These are phyloP conservation scores for Mycena rebaudengoi DNA, from an alignment of 768 basidiomycete species.

Conservation along the genomic window DNA sequence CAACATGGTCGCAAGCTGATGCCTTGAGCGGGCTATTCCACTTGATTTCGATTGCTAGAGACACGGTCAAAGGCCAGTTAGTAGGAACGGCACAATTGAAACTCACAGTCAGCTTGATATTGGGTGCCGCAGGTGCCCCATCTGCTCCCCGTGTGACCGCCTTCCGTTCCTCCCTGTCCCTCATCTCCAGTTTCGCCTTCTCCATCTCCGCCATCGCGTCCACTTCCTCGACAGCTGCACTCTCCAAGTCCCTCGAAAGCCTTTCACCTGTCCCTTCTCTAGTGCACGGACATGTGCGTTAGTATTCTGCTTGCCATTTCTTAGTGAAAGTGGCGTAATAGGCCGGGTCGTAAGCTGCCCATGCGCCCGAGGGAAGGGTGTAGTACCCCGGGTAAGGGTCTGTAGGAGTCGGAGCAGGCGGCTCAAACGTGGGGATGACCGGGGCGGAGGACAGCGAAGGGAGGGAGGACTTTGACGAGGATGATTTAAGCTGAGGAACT, in stretches of 20 bases:
- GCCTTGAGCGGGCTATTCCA: slow-evolving; percentile 73
- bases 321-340: slow-evolving; percentile 75
- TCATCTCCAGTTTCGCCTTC: slow-evolving; percentile 74
- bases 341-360: slow-evolving; percentile 75
- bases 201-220: slow-evolving; percentile 82
- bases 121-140: slow-evolving; percentile 68
- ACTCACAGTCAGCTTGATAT: slow-evolving; percentile 84
- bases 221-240: slow-evolving; percentile 62
- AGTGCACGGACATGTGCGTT: slow-evolving; percentile 75
- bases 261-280: slow-evolving; percentile 72
- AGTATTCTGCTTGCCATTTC: slow-evolving; percentile 79
- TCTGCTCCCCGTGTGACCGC: slow-evolving; percentile 70
- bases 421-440: slow-evolving; percentile 67
- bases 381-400: slow-evolving; percentile 92
- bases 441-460: slow-evolving; percentile 72
- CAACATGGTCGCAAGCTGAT: slow-evolving; percentile 83
- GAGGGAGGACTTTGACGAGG: slow-evolving; percentile 34
- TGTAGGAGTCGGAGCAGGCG: slow-evolving; percentile 75
- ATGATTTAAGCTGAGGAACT: slow-evolving; percentile 34
- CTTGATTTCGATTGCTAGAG: slow-evolving; percentile 74
- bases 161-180: slow-evolving; percentile 81
- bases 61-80: background rate
- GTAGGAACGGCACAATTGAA: too few species aligned
- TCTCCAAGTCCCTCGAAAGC: slow-evolving; percentile 74
- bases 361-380: slow-evolving; percentile 80